These are phyloP conservation scores for Fusarium nisikadoi DNA, from an alignment of 2,329 filamentous ascomycete species.

Conservation along the genomic window DNA sequence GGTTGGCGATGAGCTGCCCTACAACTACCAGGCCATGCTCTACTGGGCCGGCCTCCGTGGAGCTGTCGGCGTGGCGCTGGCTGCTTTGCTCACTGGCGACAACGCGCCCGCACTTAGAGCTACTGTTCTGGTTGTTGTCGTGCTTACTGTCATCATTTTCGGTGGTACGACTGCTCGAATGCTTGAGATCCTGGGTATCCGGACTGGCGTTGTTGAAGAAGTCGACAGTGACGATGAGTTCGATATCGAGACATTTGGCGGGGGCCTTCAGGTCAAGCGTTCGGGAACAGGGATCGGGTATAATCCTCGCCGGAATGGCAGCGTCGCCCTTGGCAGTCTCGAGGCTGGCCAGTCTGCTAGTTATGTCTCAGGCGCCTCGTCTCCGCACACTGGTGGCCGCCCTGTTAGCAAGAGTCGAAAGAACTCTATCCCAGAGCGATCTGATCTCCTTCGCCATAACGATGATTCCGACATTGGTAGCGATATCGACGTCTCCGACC, in stretches of 20 bases:
- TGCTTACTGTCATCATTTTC: conserved; percentile 98
- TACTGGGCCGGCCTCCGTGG: conserved; percentile 98
- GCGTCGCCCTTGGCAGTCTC: conserved; percentile 67
- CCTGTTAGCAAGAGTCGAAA: conserved; percentile 64
- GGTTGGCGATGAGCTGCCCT: conserved; percentile 87
- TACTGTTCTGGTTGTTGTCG: conserved; percentile 96
- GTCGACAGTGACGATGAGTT: conserved; percentile 99
- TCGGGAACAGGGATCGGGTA: conserved; percentile 82
- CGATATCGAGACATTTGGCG: conserved; percentile 84
- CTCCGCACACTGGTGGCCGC: conserved; percentile 57
- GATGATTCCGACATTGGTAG: conserved; percentile 69
- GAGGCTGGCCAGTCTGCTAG: conserved; percentile 52
- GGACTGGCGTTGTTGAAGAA: conserved; percentile 95
- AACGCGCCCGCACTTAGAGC: conserved; percentile 87
- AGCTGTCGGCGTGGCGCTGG: conserved; percentile 93
- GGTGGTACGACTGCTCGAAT: conserved; percentile 97
- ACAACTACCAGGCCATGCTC: conserved; percentile 99
- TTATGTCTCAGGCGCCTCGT: conserved; percentile 66
- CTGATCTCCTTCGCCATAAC: conserved; percentile 65
- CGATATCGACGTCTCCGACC: conserved; percentile 74
- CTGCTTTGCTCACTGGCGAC: conserved; percentile 84
- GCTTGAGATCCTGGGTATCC: conserved; percentile 96
- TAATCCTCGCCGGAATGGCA: conserved; percentile 73
- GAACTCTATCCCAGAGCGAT: conserved; percentile 61
- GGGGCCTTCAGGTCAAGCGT: conserved; percentile 83